phyloP scores from a whole-genome alignment of 192 early-diverging fungal genomes.

The Phlyctochytrium arcticum region DNA sequence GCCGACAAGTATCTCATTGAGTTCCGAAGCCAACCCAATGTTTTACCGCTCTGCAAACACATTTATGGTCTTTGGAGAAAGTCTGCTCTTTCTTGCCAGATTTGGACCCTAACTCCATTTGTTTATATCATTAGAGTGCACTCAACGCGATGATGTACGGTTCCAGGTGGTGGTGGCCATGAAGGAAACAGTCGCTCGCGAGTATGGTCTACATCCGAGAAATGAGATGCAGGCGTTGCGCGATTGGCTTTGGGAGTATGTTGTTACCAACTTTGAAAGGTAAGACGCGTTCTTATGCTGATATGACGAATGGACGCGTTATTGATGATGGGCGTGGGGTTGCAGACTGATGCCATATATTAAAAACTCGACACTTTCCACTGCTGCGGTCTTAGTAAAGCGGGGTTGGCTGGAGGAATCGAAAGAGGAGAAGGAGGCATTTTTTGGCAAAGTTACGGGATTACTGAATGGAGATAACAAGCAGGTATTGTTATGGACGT shows the following conservation, averaged over 20 bases:
- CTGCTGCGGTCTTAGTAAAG: conserved; percentile 62
- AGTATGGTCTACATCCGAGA: conserved; percentile 50
- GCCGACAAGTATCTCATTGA: conserved; percentile 8
- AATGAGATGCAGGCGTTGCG: conserved; percentile 52
- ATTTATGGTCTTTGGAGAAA: conserved; percentile 42
- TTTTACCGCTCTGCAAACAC: conserved; percentile 57
- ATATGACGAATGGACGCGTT: background rate
- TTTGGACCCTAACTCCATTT: background rate
- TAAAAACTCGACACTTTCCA: conserved; percentile 49
- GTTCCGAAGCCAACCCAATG: conserved; percentile 32
- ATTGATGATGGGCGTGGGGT: background rate
- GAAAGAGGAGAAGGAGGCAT: conserved; percentile 47
- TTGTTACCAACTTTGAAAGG: conserved; percentile 42
- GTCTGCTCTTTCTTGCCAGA: background rate
- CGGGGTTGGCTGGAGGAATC: conserved; percentile 58
- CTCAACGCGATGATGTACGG: conserved; percentile 47
- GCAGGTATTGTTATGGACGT: no score
- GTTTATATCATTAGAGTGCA: conserved; percentile 41
- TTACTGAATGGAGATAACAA: conserved; percentile 44
- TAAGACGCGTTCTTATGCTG: conserved; percentile 10
- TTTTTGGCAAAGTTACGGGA: conserved; percentile 47
- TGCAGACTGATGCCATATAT: conserved; percentile 48
- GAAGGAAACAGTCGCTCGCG: conserved; percentile 49
- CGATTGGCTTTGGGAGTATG: conserved; percentile 56
- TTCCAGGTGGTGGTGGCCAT: conserved; percentile 62